Percentiles rank a stretch among this genome's conserved stretches.
Conservation (phyloP, 768 basidiomycete genomes). For the Mycena epipterygia region DNA sequence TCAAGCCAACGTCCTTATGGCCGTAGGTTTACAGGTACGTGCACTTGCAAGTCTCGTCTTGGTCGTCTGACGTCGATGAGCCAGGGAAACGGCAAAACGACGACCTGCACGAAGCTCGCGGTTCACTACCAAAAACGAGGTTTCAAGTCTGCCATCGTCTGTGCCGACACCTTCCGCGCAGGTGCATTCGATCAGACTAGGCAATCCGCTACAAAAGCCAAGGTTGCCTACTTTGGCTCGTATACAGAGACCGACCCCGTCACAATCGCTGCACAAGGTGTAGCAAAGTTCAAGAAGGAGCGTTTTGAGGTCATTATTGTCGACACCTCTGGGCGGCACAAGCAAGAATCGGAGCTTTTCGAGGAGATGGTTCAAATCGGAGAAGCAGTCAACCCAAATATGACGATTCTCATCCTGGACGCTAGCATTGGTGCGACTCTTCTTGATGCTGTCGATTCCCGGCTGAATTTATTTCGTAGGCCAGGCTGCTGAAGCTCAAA, state of each 20-base stretch:
- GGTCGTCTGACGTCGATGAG: conserved; percentile 11
- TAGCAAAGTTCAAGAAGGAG: conserved; percentile 97
- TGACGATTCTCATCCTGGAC: conserved; percentile 96
- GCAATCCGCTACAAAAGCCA: conserved; percentile 98
- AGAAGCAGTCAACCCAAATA: conserved; percentile 92
- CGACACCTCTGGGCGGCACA: conserved; percentile 97
- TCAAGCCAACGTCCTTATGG: conserved; percentile 95
- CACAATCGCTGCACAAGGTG: conserved; percentile 93
- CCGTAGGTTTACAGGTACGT: conserved; percentile 92
- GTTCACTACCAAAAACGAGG: conserved; percentile 98
- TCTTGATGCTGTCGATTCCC: neutral
- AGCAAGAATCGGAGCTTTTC: conserved; percentile 97
- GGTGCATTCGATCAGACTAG: conserved; percentile 99
- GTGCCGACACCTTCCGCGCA: conserved; percentile 99
- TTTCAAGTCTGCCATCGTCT: conserved; percentile 97
- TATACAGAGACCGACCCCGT: conserved; percentile 99
- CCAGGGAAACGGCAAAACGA: conserved; percentile 98
- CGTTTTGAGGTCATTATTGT: conserved; percentile 99
- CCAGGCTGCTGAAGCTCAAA: conserved; percentile 98
- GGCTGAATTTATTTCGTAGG: conserved; percentile 58
- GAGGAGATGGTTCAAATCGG: conserved; percentile 98
- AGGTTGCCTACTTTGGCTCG: conserved; percentile 98
- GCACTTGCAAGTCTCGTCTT: neutral
- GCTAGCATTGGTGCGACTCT: conserved; percentile 87
- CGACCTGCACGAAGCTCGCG: conserved; percentile 98